Conservation (phyloP, 1,284 basidiomycete species). For the Ganoderma lucidum region DNA sequence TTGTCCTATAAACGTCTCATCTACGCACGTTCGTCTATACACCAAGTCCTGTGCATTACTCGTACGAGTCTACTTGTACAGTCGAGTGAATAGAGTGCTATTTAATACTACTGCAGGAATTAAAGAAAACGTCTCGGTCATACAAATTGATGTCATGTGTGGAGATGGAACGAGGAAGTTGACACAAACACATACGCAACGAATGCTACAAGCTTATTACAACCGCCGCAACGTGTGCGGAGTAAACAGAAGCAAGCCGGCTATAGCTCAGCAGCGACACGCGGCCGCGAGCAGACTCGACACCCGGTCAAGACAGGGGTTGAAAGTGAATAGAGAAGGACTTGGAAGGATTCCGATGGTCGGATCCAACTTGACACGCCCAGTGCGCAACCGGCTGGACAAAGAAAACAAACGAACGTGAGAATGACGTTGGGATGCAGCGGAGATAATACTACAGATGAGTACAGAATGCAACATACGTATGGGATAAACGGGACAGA, state of each 20-base stretch:
- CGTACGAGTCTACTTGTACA: slow-evolving; percentile 25
- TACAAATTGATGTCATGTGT: slow-evolving; percentile 10
- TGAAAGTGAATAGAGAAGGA: not conserved
- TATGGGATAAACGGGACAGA: slow-evolving; percentile 1
- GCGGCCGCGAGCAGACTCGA: not conserved
- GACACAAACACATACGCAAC: not conserved
- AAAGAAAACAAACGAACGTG: slow-evolving; percentile 7
- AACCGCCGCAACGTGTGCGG: not conserved
- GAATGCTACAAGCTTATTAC: not conserved
- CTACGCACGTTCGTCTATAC: not conserved
- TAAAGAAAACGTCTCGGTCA: slow-evolving; percentile 6
- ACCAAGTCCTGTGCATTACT: slow-evolving; percentile 22
- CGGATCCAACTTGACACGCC: not conserved
- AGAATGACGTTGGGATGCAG: slow-evolving; percentile 1
- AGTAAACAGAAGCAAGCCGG: not conserved
- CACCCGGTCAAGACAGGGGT: not conserved
- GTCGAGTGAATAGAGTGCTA: slow-evolving; percentile 19
- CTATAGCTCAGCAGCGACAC: not conserved
- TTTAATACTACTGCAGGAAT: slow-evolving; percentile 15
- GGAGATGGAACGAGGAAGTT: not conserved
- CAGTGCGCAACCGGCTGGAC: slow-evolving; percentile 11
- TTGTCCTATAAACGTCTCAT: slow-evolving; percentile 6
- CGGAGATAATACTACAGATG: slow-evolving; percentile 11
- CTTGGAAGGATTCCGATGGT: not conserved
- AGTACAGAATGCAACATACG: slow-evolving; percentile 14